phyloP scores from a whole-genome alignment of 352 stramenopile genomes.

The Phytophthora palmivora region DNA sequence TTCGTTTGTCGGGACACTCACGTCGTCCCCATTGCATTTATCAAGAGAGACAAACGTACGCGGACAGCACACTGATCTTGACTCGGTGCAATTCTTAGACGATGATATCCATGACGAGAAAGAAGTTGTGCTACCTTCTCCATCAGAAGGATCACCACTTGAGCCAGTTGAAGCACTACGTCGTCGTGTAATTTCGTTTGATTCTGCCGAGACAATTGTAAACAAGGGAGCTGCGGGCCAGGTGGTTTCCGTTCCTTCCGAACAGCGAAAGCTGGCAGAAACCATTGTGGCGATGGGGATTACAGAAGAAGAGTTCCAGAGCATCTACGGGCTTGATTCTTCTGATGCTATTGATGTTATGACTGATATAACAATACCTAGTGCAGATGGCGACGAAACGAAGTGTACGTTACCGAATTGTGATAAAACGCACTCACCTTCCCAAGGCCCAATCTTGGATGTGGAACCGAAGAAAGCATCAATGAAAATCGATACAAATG shows the following conservation, averaged over 20 bases:
- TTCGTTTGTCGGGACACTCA: slow-evolving; percentile 58
- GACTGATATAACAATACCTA: slow-evolving; percentile 9
- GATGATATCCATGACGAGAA: slow-evolving; percentile 39
- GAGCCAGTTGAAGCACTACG: slow-evolving; percentile 69
- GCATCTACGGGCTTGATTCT: slow-evolving; percentile 36
- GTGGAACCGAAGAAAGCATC: slow-evolving; percentile 16
- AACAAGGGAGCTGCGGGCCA: slow-evolving; percentile 57
- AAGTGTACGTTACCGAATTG: slow-evolving; percentile 11
- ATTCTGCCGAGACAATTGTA: slow-evolving; percentile 79
- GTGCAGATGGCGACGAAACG: slow-evolving; percentile 21
- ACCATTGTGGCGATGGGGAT: slow-evolving; percentile 79
- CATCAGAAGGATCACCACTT: slow-evolving; percentile 35
- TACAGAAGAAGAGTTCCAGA: slow-evolving; percentile 52
- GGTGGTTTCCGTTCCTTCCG: slow-evolving; percentile 44
- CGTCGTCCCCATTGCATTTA: slow-evolving; percentile 48
- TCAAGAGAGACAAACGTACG: slow-evolving; percentile 38
- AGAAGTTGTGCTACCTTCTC: slow-evolving; percentile 5
- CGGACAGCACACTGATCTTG: slow-evolving; percentile 35
- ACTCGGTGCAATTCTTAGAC: slow-evolving; percentile 42
- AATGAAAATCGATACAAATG: slow-evolving; percentile 29
- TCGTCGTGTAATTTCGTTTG: slow-evolving; percentile 77
- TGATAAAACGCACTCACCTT: slow-evolving; percentile 2
- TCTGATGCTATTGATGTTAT: slow-evolving; percentile 24
- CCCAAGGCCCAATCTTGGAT: slow-evolving; percentile 1
- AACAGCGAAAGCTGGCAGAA: slow-evolving; percentile 75